phyloP scores from a whole-genome alignment of 345 rosid genomes.

The Acer saccharum region DNA sequence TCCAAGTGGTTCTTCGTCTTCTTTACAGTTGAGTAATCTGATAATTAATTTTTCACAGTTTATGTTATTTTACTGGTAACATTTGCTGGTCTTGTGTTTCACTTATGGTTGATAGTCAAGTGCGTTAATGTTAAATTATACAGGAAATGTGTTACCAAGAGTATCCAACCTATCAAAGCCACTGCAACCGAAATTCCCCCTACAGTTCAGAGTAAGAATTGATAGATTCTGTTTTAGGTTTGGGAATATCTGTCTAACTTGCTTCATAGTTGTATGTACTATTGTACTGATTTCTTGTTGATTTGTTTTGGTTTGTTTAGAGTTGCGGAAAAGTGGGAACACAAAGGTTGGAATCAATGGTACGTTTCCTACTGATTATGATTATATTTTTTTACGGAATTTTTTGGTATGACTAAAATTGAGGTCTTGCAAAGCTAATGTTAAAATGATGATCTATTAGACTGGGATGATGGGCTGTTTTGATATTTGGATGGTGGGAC shows the following conservation, averaged over 20 bases:
- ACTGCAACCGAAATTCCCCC: slow-evolving; percentile 79
- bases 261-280: not conserved
- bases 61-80: not conserved
- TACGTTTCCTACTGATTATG: slow-evolving; percentile 30
- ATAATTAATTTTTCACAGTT: not conserved
- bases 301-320: slow-evolving; percentile 34
- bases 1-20: slow-evolving; percentile 38
- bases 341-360: slow-evolving; percentile 94
- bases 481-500: too few relatives aligned
- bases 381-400: not conserved
- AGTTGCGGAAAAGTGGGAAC: slow-evolving; percentile 51
- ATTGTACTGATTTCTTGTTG: slow-evolving; percentile 23
- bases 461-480: too few relatives aligned
- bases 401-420: not conserved
- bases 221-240: not conserved
- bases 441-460: not conserved
- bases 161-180: slow-evolving; percentile 69
- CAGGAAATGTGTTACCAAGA: slow-evolving; percentile 49
- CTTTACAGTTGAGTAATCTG: slow-evolving; percentile 60
- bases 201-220: slow-evolving; percentile 56
- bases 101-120: not conserved
- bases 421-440: not conserved
- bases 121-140: not conserved
- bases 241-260: not conserved
- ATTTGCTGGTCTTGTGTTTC: slow-evolving; percentile 10